Evolutionary conservation across 2,329 filamentous ascomycete genomes (phyloP).

Genomic region (Acarospora socialis): DNA sequence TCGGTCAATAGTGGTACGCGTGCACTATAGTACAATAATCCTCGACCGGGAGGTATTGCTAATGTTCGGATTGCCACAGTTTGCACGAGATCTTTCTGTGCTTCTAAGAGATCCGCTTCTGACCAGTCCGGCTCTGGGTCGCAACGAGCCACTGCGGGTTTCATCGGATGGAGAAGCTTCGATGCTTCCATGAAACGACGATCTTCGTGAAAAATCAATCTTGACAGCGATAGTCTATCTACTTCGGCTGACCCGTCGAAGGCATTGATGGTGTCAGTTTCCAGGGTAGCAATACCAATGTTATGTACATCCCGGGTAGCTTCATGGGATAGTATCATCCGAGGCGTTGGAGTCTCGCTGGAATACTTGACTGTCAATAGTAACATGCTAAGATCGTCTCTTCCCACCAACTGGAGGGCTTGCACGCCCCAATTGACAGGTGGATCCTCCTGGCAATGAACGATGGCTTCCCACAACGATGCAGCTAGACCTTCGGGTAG

Average conservation of each 20-base stretch:
- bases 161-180: constrained; percentile 70
- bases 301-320: constrained; percentile 61
- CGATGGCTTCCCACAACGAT: constrained; percentile 69
- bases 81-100: constrained; percentile 80
- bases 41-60: constrained; percentile 75
- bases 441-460: constrained; percentile 69
- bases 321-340: constrained; percentile 43
- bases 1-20: constrained; percentile 83
- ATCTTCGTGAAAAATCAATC: constrained; percentile 81
- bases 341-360: constrained; percentile 22
- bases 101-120: constrained; percentile 77
- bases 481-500: constrained; percentile 73
- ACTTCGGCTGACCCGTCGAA: constrained; percentile 71
- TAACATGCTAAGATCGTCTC: constrained; percentile 64
- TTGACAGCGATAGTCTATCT: constrained; percentile 69
- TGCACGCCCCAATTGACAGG: constrained; percentile 60
- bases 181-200: constrained; percentile 77
- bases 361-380: constrained; percentile 35
- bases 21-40: constrained; percentile 74
- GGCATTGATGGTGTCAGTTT: constrained; percentile 37
- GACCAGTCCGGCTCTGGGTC: constrained; percentile 61
- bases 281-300: constrained; percentile 46
- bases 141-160: constrained; percentile 64
- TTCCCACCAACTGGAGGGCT: constrained; percentile 60
- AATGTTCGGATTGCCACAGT: constrained; percentile 76